Percentiles rank a stretch among this genome's conserved stretches.
These are phyloP conservation scores for Globisporangium canariense DNA, from an alignment of 352 stramenopile genomes.

Conservation along the genomic window DNA sequence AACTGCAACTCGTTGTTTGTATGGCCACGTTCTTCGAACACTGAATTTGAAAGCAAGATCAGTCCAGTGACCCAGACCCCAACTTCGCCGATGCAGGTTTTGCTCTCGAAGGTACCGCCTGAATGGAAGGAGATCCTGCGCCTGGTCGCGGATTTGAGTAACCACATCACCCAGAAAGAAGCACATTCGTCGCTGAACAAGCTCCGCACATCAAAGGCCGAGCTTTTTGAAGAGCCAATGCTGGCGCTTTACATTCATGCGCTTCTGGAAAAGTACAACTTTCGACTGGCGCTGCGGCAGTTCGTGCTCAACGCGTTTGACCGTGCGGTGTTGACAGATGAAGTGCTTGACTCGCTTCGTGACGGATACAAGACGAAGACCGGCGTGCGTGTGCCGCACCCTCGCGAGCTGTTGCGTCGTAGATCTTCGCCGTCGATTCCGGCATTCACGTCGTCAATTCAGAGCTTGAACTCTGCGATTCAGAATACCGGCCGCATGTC, in stretches of 20 bases:
- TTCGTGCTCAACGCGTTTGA: constrained; percentile 88
- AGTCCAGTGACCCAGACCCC: constrained; percentile 62
- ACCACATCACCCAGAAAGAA: constrained; percentile 89
- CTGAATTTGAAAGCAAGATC: constrained; percentile 18
- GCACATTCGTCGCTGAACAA: constrained; percentile 84
- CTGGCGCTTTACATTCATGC: constrained; percentile 80
- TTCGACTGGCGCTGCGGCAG: constrained; percentile 77
- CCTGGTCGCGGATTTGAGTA: constrained; percentile 79
- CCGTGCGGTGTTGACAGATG: constrained; percentile 59
- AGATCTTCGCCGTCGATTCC: constrained; percentile 84
- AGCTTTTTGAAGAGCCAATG: constrained; percentile 82
- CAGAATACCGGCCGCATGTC: constrained; percentile 67
- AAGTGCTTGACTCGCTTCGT: constrained; percentile 69
- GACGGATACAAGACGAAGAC: constrained; percentile 45
- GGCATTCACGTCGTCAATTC: constrained; percentile 82
- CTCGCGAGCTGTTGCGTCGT: constrained; percentile 54
- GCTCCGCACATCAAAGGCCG: constrained; percentile 58
- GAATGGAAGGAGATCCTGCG: constrained; percentile 80
- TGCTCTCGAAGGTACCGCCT: constrained; percentile 64
- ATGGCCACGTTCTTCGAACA: constrained; percentile 46
- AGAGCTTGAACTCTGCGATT: constrained; percentile 77
- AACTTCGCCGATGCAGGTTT: constrained; percentile 52
- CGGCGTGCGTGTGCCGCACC: constrained; percentile 41
- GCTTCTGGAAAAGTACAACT: constrained; percentile 83
- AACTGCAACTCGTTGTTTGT: constrained; percentile 80